A percentile compares a stretch with the other conserved stretches of the same genome.
Evolutionary conservation across 148 eudicot genomes (phyloP).

Genomic region (Silene latifolia): DNA sequence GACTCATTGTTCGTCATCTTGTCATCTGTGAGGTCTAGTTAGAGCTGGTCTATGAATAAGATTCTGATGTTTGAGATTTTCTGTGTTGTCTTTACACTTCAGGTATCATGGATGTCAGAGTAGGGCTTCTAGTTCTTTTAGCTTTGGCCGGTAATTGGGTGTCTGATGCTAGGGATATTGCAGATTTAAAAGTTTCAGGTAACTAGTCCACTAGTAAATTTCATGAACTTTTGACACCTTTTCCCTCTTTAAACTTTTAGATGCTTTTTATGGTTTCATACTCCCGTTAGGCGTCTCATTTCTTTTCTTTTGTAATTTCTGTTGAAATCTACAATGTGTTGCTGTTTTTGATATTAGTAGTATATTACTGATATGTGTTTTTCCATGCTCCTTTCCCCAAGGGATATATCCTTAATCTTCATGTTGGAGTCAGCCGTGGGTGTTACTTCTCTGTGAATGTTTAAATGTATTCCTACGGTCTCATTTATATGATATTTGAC

Average conservation of each 20-base stretch:
- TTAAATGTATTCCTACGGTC: not conserved
- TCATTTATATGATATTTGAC: too few species aligned
- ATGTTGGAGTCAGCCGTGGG: not conserved
- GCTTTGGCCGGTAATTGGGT: conserved; percentile 30
- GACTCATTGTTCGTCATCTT: not conserved
- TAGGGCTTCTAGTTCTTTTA: conserved; percentile 32
- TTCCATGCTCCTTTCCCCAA: not conserved
- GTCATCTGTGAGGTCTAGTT: not conserved
- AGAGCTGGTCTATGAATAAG: not conserved
- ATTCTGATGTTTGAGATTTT: conserved; percentile 3
- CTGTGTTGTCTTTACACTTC: conserved; percentile 13
- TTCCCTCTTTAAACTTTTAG: not conserved
- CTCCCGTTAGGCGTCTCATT: too few species aligned
- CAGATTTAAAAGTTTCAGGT: conserved; percentile 31
- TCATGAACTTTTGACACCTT: not conserved
- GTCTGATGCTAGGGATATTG: conserved; percentile 31
- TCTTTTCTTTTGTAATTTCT: too few species aligned
- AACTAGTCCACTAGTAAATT: not conserved
- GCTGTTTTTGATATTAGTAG: too few species aligned
- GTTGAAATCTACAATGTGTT: too few species aligned
- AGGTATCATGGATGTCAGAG: conserved; percentile 42
- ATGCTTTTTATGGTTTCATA: not conserved
- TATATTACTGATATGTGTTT: too few species aligned
- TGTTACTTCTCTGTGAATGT: not conserved
- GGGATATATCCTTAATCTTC: not conserved